Base-by-base conservation (phyloP, 805 yeast genomes). In the Lipomyces anomalus region DNA sequence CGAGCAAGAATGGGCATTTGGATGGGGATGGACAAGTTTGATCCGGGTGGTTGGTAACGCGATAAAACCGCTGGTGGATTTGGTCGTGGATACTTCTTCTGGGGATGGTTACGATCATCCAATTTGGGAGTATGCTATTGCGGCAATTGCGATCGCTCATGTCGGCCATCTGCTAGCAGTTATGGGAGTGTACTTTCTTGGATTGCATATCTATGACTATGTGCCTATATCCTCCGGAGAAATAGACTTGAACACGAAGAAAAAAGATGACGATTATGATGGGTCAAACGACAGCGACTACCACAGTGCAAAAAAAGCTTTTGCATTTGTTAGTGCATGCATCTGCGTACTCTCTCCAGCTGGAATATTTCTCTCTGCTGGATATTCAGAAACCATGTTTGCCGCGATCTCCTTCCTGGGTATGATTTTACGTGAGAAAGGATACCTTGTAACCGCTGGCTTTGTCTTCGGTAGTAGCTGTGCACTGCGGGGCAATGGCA, bases 1-100 rank as follows among this genome's bases (percentile, higher is more conserved):
- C 63, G 97, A 90, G 64, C 95, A 90, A 62, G 95, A 88, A 64
- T 84, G 78, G 72, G 97, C 94, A 3, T 90, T 86, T 61, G 79
- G 94, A 22, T 84, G 84, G 7, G 59, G 78, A 1, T 90, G 95
- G 95, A 73, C 13, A 5, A 52, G 30, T 9, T 44, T 22, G 36
- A 52, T 42, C n/a, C 4, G 11, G 26, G 16, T 23, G 17, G 38
- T 44, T 11, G 46, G 44, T 7, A 38, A 52, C 18, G 26, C n/a
- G 29, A 33, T 47, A 23, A 35, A 16, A 41, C 58, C 47, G 20
- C 4, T 42, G 9, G 16, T 44, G 35, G 56, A 44, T 16, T 4
- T 39, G 13, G 11, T 44, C 30, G 23, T 30, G 6, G 3, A 7
- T 6, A 3, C 23, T 26, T 44, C 42, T 48, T 48, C 51, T 1